Percentiles rank a stretch among this genome's conserved stretches.
These are phyloP conservation scores for Diplotaxis tenuifolia DNA, from an alignment of 345 rosid species.

Conservation along the genomic window DNA sequence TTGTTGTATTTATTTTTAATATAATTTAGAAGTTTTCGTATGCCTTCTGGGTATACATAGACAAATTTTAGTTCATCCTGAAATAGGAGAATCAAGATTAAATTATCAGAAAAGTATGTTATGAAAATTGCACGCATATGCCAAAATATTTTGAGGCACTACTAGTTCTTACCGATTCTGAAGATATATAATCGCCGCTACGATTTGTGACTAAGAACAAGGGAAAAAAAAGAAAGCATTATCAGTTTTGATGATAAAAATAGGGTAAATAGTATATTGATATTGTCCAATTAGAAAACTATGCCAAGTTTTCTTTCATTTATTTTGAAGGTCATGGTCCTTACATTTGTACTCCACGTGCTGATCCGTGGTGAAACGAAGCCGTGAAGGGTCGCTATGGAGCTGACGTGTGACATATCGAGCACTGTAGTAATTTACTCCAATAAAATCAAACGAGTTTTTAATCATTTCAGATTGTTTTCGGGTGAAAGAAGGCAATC, in stretches of 20 bases:
- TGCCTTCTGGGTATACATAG: slow-evolving; percentile 39
- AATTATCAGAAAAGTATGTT: background rate
- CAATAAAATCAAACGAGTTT: slow-evolving; percentile 47
- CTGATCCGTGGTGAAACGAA: slow-evolving; percentile 40
- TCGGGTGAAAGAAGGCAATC: slow-evolving; percentile 42
- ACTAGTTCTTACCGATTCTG: slow-evolving; percentile 12
- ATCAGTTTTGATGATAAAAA: background rate
- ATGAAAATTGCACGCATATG: background rate
- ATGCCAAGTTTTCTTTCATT: background rate
- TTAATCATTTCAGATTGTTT: slow-evolving; percentile 30
- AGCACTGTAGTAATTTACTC: slow-evolving; percentile 46
- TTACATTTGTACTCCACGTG: slow-evolving; percentile 34
- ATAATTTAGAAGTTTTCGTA: slow-evolving; percentile 34
- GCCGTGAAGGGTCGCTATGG: slow-evolving; percentile 11
- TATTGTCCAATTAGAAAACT: background rate
- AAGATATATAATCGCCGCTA: slow-evolving; percentile 26
- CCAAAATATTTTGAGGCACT: background rate
- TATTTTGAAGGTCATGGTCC: background rate
- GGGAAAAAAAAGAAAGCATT: background rate
- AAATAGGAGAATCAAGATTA: background rate
- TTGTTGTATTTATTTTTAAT: slow-evolving; percentile 37
- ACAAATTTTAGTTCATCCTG: slow-evolving; percentile 21
- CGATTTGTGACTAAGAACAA: slow-evolving; percentile 17
- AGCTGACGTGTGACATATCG: slow-evolving; percentile 25
- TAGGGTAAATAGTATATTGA: background rate